Conservation (phyloP, 495 filamentous ascomycete genomes). For the Baudoinia panamericana region DNA sequence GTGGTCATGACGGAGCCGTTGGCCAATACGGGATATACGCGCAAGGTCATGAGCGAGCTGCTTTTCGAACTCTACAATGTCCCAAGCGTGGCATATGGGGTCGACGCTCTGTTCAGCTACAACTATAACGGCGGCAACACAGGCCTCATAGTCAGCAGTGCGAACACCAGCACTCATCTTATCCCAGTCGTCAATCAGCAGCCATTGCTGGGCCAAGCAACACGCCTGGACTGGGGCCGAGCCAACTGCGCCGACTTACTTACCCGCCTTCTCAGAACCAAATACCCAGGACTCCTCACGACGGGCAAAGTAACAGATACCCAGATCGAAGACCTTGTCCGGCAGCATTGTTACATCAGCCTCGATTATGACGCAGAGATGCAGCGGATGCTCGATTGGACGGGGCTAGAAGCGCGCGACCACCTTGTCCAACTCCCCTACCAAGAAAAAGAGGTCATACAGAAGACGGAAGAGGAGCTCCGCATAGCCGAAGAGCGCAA, state of each 20-base stretch:
- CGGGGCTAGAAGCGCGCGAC: conserved; percentile 76
- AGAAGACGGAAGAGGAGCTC: conserved; percentile 89
- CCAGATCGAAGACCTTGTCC: conserved; percentile 75
- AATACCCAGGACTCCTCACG: conserved; percentile 64
- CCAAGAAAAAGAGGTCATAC: conserved; percentile 72
- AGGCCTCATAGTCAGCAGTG: conserved; percentile 80
- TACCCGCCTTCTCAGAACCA: conserved; percentile 75
- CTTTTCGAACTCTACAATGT: conserved; percentile 89
- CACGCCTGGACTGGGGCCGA: conserved; percentile 88
- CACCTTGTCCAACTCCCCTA: conserved; percentile 83
- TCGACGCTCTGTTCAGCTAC: conserved; percentile 93
- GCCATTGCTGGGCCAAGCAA: conserved; percentile 67
- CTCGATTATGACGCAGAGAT: conserved; percentile 69
- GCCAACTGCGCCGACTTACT: conserved; percentile 81
- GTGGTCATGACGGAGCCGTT: conserved; percentile 94
- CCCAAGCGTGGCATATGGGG: conserved; percentile 78
- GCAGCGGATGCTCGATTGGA: conserved; percentile 64
- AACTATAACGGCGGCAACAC: conserved; percentile 78
- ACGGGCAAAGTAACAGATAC: conserved; percentile 69
- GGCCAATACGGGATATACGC: conserved; percentile 73
- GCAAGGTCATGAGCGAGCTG: conserved; percentile 91
- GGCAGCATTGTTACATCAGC: conserved; percentile 83
- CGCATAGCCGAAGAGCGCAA: conserved; percentile 76
- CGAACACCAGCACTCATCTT: conserved; percentile 87
- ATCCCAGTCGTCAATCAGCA: conserved; percentile 83